phyloP scores from a whole-genome alignment of 2,329 filamentous ascomycete species.

The Talaromyces piceae region DNA sequence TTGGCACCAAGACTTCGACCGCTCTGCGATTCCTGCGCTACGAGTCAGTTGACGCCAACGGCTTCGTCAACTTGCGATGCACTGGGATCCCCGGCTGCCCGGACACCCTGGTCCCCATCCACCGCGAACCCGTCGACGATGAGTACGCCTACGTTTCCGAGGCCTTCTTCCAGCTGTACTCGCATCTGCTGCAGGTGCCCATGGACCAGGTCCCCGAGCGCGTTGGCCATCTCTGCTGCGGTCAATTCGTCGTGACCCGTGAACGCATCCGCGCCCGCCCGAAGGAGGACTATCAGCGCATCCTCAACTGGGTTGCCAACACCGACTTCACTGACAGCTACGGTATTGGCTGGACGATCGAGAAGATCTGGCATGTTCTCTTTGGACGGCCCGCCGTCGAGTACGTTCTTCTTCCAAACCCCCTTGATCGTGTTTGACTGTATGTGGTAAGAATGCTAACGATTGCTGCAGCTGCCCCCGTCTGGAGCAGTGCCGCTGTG shows the following conservation, averaged over 20 bases:
- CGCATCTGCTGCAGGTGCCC: constrained; percentile 8
- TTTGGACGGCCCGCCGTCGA: constrained; percentile 23
- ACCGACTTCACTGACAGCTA: constrained; percentile 24
- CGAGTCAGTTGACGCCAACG: constrained; percentile 28
- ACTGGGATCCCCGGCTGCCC: constrained; percentile 31
- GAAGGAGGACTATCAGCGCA: constrained; percentile 24
- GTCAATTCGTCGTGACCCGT: constrained; percentile 28
- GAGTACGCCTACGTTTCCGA: constrained; percentile 9
- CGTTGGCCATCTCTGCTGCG: constrained; percentile 28
- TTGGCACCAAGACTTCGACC: constrained; percentile 21
- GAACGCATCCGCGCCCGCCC: constrained; percentile 23
- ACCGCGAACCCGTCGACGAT: constrained; percentile 20
- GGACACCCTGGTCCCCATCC: constrained; percentile 28
- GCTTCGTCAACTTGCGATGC: constrained; percentile 36
- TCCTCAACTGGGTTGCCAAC: constrained; percentile 25
- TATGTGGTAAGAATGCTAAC: not conserved
- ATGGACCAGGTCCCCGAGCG: constrained; percentile 18
- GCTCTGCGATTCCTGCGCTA: constrained; percentile 26
- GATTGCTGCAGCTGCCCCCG: constrained; percentile 18
- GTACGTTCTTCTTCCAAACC: constrained; percentile 12
- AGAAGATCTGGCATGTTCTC: constrained; percentile 28
- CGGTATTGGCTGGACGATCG: constrained; percentile 24
- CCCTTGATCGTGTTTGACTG: no score
- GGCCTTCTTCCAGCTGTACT: constrained; percentile 10
- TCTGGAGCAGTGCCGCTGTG: constrained; percentile 24